phyloP scores from a whole-genome alignment of 163 green algal genomes.

The Scenedesmus sp. region DNA sequence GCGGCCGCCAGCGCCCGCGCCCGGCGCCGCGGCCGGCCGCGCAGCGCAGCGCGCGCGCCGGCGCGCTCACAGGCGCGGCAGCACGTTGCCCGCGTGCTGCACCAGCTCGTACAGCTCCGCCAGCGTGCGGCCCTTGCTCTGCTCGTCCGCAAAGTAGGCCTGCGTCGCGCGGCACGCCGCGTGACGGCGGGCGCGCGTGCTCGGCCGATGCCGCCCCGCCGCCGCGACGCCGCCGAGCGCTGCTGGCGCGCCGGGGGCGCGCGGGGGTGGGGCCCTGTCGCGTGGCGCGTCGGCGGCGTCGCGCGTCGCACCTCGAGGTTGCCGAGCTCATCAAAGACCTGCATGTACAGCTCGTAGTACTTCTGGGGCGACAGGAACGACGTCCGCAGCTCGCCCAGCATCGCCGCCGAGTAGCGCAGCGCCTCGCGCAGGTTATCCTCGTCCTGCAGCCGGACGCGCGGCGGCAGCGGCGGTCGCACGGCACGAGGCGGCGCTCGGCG shows the following conservation, averaged over 20 bases:
- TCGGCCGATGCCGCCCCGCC: no score
- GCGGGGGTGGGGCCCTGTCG: no score
- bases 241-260: no score
- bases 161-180: constrained; percentile 47
- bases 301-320: constrained; percentile 76
- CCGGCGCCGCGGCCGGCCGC: no score
- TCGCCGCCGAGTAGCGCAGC: constrained; percentile 85
- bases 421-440: constrained; percentile 94
- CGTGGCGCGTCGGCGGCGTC: no score
- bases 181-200: no score
- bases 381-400: constrained; percentile 96
- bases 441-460: constrained; percentile 68
- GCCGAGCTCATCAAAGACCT: constrained; percentile 86
- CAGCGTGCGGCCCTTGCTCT: constrained; percentile 71
- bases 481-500: no score
- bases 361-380: constrained; percentile 88
- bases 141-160: constrained; percentile 89
- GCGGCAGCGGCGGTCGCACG: neutral
- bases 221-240: no score
- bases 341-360: constrained; percentile 99
- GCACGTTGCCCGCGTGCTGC: constrained; percentile 96
- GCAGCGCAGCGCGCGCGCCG: no score
- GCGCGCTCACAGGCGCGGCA: constrained; percentile 87
- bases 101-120: constrained; percentile 95
- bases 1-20: no score